A percentile compares a stretch with the other conserved stretches of the same genome.
These are phyloP conservation scores for Penicillium dipodomyicola DNA, from an alignment of 495 filamentous ascomycete species.

Conservation along the genomic window DNA sequence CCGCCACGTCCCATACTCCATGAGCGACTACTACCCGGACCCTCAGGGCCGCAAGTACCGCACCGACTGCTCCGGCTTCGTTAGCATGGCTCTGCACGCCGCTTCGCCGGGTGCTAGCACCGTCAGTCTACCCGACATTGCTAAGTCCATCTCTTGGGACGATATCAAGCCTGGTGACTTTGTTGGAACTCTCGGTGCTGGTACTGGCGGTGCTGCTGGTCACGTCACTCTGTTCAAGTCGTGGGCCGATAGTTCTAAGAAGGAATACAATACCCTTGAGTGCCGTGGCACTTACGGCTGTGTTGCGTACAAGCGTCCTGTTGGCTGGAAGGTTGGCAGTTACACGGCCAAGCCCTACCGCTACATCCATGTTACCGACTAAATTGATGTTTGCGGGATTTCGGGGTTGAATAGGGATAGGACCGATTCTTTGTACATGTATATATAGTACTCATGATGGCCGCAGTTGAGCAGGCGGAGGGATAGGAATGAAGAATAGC, in stretches of 20 bases:
- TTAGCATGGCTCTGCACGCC: conserved; percentile 20
- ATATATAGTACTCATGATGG: neutral
- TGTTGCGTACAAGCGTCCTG: conserved; percentile 17
- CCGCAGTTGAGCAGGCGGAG: too few relatives aligned
- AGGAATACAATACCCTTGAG: conserved; percentile 21
- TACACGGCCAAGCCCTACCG: conserved; percentile 18
- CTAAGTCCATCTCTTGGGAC: conserved; percentile 13
- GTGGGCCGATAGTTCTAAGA: conserved; percentile 18
- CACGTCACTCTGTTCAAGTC: conserved; percentile 20
- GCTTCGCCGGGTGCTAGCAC: conserved; percentile 13
- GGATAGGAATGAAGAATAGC: too few relatives aligned
- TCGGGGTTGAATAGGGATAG: neutral
- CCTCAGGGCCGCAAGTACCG: conserved; percentile 17
- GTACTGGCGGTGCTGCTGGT: conserved; percentile 19
- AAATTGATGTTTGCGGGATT: conserved; percentile 3
- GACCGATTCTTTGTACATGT: neutral
- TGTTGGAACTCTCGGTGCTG: conserved; percentile 16
- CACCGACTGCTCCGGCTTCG: conserved; percentile 18
- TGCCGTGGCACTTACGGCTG: conserved; percentile 19
- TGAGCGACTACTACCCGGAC: conserved; percentile 17
- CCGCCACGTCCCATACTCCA: conserved; percentile 16
- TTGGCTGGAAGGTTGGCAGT: conserved; percentile 19
- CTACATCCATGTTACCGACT: conserved; percentile 13
- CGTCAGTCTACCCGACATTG: conserved; percentile 17
- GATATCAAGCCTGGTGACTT: conserved; percentile 17